Evolutionary conservation across 345 rosid species (phyloP), one percentile per base, ranked within the genome.

Genomic region (Trapa incisa): DNA sequence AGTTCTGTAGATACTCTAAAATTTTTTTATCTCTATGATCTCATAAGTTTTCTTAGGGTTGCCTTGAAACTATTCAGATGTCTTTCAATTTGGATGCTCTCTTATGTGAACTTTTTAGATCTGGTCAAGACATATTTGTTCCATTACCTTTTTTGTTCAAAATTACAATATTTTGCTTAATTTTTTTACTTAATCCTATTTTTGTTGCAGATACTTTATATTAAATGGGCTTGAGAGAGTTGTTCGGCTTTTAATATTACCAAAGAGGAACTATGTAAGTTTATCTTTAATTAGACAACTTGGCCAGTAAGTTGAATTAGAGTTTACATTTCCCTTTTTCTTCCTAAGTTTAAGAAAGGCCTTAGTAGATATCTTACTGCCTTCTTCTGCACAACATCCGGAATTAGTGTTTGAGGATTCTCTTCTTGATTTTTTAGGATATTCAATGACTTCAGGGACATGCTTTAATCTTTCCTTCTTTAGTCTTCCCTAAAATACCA

Each of bases 221-320:
- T 73, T 94, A 80, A 91, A 94, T 72, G 99, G 99, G 71, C 87
- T 94, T 13, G 99, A 94, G 82, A 87, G 96, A 74, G 97, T 94
- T 74, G 89, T 84, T 67, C 92, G 97, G 67, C 76, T 81, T 74
- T 76, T 94, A 67, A 88, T 94, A 78, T 72, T 90, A 80, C 95
- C 92, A 11, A 94, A 94, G 77, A 77, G 86, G 64, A 94, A 94
- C 80, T 92, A 91, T 80, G 99, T 93, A 83, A 85, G 98, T 75
- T 39, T 29, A 45, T 47, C 42, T 15, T 2, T 71, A 67, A 8
- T 57, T 17, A 10, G 42, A 32, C 37, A 33, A 15, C n/a, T 39
- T 15, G 17, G 0, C 22, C 9, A 39, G 39, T 54, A 54, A 54
- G 33, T 22, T 15, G 33, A 54, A n/a, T 54, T 8, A 6, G 38